These are phyloP conservation scores for Fusarium sterilihyphosum DNA, from an alignment of 2,329 filamentous ascomycete genomes.

Conservation along the genomic window DNA sequence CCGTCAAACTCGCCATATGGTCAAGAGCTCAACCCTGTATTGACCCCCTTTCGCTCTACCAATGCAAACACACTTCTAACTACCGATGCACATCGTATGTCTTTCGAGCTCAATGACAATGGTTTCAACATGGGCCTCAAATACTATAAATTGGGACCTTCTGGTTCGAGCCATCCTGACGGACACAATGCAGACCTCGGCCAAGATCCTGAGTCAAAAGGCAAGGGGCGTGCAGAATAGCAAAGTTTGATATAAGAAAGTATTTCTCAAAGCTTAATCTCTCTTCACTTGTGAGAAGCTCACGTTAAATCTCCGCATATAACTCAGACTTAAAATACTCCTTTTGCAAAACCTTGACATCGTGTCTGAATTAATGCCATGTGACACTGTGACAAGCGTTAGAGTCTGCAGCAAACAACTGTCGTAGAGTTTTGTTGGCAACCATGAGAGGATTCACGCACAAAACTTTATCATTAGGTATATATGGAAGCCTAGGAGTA, in stretches of 20 bases:
- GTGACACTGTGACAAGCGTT: slow-evolving; percentile 11
- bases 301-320: neutral
- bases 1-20: neutral
- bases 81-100: neutral
- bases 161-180: neutral
- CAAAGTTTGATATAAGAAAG: neutral
- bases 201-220: neutral
- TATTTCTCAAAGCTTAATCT: neutral
- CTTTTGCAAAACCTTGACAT: neutral
- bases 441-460: neutral
- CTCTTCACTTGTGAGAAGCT: no score
- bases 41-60: neutral
- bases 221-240: neutral
- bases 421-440: neutral
- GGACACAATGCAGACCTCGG: neutral
- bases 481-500: neutral
- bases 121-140: neutral
- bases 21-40: neutral
- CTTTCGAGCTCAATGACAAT: neutral
- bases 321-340: neutral
- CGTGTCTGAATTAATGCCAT: neutral
- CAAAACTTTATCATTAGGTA: neutral
- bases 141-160: neutral
- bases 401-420: slow-evolving; percentile 6
- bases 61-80: neutral